A percentile compares a stretch with the other conserved stretches of the same genome.
These are phyloP conservation scores for Keithomyces neogunnii DNA, from an alignment of 2,329 filamentous ascomycete species.

Conservation along the genomic window DNA sequence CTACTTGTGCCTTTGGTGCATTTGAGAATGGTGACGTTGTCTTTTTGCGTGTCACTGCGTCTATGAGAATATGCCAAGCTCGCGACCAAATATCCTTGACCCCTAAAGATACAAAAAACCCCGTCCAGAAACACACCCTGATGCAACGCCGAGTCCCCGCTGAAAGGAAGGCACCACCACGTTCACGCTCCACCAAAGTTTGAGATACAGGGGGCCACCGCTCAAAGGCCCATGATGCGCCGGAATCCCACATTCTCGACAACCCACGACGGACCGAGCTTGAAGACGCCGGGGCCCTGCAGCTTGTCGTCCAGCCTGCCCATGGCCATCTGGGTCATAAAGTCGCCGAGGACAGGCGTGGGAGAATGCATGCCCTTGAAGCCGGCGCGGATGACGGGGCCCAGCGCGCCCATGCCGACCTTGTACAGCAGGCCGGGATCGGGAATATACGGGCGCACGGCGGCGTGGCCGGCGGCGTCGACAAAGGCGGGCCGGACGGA, in stretches of 20 bases:
- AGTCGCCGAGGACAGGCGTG: conserved; percentile 33
- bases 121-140: too few relatives aligned
- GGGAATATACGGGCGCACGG: conserved; percentile 34
- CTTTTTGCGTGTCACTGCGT: too few relatives aligned
- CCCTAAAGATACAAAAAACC: too few relatives aligned
- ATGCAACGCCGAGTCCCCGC: too few relatives aligned
- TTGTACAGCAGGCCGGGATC: conserved; percentile 12
- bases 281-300: conserved; percentile 21
- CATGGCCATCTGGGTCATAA: conserved; percentile 37
- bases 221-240: conserved; percentile 21
- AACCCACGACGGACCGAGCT: conserved; percentile 25
- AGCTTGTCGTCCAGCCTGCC: conserved; percentile 22
- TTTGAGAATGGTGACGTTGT: too few relatives aligned
- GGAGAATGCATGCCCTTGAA: conserved; percentile 26
- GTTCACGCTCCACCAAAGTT: too few relatives aligned
- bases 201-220: too few relatives aligned
- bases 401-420: conserved; percentile 12
- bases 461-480: conserved; percentile 36
- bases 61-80: too few relatives aligned
- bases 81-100: too few relatives aligned
- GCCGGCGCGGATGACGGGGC: conserved; percentile 14
- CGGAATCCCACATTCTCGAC: conserved; percentile 27
- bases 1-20: too few relatives aligned
- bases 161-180: too few relatives aligned
- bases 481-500: conserved; percentile 52